phyloP scores from a whole-genome alignment of 106 monocot species.

The Dendrobium nobile region DNA sequence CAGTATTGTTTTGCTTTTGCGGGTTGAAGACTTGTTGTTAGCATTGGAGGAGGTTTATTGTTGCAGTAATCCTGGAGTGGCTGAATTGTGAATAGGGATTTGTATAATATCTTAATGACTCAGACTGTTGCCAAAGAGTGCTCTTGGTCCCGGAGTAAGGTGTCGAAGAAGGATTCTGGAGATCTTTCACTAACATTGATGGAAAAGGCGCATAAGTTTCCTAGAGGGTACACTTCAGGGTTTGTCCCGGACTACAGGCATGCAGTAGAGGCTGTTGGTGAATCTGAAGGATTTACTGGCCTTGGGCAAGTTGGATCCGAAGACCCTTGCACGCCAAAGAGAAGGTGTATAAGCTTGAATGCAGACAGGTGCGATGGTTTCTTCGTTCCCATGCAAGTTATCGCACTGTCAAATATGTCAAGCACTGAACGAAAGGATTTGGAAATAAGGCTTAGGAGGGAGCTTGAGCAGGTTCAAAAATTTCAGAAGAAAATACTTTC shows the following conservation, averaged over 20 bases:
- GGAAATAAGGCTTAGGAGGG: constrained; percentile 36
- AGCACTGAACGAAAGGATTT: constrained; percentile 38
- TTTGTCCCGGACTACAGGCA: constrained; percentile 24
- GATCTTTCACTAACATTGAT: constrained; percentile 23
- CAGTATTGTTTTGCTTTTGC: neutral
- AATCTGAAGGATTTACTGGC: constrained; percentile 64
- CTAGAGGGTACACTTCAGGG: constrained; percentile 24
- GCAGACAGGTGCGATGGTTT: constrained; percentile 29
- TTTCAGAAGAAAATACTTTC: constrained; percentile 47
- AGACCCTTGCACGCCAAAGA: constrained; percentile 59
- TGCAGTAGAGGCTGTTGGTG: constrained; percentile 48
- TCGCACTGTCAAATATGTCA: constrained; percentile 52
- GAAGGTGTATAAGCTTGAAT: constrained; percentile 79
- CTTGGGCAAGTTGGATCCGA: constrained; percentile 49
- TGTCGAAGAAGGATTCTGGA: constrained; percentile 10
- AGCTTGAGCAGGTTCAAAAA: constrained; percentile 53
- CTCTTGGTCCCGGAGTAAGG: constrained; percentile 20
- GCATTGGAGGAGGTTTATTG: neutral
- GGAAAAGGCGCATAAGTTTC: constrained; percentile 34
- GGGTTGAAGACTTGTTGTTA: neutral
- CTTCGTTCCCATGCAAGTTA: constrained; percentile 44
- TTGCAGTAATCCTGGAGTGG: neutral
- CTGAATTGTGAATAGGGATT: neutral
- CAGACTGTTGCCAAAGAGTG: constrained; percentile 29
- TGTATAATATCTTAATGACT: constrained; percentile 10